Percentiles rank a stretch among this genome's conserved stretches.
These are phyloP conservation scores for Clonostachys chloroleuca DNA, from an alignment of 2,329 filamentous ascomycete genomes.

Conservation along the genomic window DNA sequence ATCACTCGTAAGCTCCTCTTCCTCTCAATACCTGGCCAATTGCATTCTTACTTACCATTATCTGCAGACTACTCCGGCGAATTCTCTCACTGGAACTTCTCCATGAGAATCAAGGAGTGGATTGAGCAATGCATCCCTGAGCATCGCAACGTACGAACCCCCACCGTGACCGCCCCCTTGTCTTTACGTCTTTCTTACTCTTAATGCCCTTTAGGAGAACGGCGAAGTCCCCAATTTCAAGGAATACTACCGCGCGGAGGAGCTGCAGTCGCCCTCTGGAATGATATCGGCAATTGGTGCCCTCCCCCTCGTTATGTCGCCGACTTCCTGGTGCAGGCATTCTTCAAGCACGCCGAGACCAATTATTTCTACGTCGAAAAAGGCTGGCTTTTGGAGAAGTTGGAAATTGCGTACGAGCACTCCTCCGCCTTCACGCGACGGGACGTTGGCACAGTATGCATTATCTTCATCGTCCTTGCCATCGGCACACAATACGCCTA, in stretches of 20 bases:
- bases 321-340: slow-evolving; percentile 38
- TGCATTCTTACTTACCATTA: slow-evolving; percentile 1
- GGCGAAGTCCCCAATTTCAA: slow-evolving; percentile 18
- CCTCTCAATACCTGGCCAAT: neutral
- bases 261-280: slow-evolving; percentile 33
- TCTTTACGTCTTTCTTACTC: too few species aligned
- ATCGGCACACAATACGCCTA: slow-evolving; percentile 47
- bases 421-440: slow-evolving; percentile 26
- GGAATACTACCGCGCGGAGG: slow-evolving; percentile 38
- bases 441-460: slow-evolving; percentile 36
- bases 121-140: slow-evolving; percentile 33
- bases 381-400: slow-evolving; percentile 31
- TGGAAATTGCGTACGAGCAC: slow-evolving; percentile 33
- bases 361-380: slow-evolving; percentile 43
- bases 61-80: slow-evolving; percentile 42
- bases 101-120: slow-evolving; percentile 41
- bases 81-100: slow-evolving; percentile 49
- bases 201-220: too few species aligned
- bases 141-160: slow-evolving; percentile 15
- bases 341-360: slow-evolving; percentile 41
- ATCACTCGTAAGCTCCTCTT: slow-evolving; percentile 26
- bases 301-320: slow-evolving; percentile 39
- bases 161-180: neutral
- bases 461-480: slow-evolving; percentile 40
- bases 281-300: slow-evolving; percentile 28